phyloP scores from a whole-genome alignment of 306 rosid genomes.

The Comarum palustre region DNA sequence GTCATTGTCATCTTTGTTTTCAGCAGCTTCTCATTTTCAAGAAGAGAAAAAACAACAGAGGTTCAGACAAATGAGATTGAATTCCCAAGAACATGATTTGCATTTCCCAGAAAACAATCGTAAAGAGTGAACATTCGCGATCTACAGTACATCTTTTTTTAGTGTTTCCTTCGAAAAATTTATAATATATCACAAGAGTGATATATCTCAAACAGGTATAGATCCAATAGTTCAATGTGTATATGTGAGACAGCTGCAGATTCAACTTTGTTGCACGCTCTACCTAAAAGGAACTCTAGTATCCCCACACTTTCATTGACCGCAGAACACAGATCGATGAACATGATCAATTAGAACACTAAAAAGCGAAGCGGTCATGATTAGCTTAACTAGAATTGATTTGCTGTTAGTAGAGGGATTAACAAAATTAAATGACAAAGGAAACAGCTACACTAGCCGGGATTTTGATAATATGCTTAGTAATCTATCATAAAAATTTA shows the following conservation, averaged over 20 bases:
- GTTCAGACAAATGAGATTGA: slow-evolving; percentile 13
- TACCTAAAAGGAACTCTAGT: not conserved
- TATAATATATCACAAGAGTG: not conserved
- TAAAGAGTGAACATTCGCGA: slow-evolving; percentile 6
- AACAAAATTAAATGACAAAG: not conserved
- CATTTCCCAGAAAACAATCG: slow-evolving; percentile 38
- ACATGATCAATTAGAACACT: not conserved
- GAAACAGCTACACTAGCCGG: not conserved
- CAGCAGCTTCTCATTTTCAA: slow-evolving; percentile 13
- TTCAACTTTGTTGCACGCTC: slow-evolving; percentile 7
- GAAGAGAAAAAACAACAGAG: slow-evolving; percentile 3
- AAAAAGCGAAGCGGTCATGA: not conserved
- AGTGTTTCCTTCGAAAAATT: not conserved
- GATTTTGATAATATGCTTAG: not conserved
- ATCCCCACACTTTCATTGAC: not conserved
- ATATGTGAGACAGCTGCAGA: slow-evolving; percentile 7
- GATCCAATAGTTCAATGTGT: not conserved
- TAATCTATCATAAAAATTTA: not conserved
- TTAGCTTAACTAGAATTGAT: not conserved
- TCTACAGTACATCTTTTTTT: not conserved
- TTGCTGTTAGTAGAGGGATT: not conserved
- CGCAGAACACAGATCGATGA: not conserved
- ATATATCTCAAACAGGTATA: slow-evolving; percentile 2
- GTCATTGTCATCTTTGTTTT: slow-evolving; percentile 8
- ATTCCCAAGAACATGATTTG: slow-evolving; percentile 10